Evolutionary conservation across 257 asterid species (phyloP).

Genomic region (Solanum chiquidenum): DNA sequence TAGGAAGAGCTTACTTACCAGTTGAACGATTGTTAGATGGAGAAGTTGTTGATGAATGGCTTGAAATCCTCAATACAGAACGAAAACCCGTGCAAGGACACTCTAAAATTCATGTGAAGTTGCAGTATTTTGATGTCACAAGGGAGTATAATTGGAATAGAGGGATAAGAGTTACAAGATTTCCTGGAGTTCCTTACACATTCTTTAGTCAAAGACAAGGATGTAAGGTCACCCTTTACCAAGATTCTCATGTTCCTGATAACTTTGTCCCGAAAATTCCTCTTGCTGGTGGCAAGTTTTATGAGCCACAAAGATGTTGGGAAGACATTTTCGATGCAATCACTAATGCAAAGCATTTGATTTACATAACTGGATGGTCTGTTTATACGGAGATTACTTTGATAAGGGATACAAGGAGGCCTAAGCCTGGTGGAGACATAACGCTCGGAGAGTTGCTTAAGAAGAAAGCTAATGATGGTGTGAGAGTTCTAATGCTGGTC

Average conservation of each 20-base stretch:
- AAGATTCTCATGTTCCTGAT: conserved; percentile 8
- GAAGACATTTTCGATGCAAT: not conserved
- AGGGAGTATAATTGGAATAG: conserved; percentile 19
- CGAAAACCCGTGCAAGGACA: conserved; percentile 18
- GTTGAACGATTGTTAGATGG: conserved; percentile 11
- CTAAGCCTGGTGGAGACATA: conserved; percentile 6
- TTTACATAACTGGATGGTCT: conserved; percentile 6
- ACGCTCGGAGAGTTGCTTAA: conserved; percentile 4
- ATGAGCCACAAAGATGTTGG: conserved; percentile 9
- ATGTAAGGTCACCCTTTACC: conserved; percentile 1
- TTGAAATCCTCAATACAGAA: conserved; percentile 13
- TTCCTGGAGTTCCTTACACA: conserved; percentile 20
- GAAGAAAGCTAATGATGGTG: conserved; percentile 7
- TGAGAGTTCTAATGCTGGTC: conserved; percentile 7
- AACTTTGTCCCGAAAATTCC: conserved; percentile 1
- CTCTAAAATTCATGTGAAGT: conserved; percentile 22
- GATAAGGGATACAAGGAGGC: conserved; percentile 8
- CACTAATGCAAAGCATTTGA: not conserved
- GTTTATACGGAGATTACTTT: conserved; percentile 6
- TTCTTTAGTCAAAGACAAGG: conserved; percentile 2
- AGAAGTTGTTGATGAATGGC: conserved; percentile 20
- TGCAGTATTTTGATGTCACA: conserved; percentile 14
- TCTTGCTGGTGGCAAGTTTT: conserved; percentile 1
- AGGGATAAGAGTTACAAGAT: conserved; percentile 12
- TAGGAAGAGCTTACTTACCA: conserved; percentile 31